These are phyloP conservation scores for Heracleum sosnowskyi DNA, from an alignment of 129 eudicot species.

Conservation along the genomic window DNA sequence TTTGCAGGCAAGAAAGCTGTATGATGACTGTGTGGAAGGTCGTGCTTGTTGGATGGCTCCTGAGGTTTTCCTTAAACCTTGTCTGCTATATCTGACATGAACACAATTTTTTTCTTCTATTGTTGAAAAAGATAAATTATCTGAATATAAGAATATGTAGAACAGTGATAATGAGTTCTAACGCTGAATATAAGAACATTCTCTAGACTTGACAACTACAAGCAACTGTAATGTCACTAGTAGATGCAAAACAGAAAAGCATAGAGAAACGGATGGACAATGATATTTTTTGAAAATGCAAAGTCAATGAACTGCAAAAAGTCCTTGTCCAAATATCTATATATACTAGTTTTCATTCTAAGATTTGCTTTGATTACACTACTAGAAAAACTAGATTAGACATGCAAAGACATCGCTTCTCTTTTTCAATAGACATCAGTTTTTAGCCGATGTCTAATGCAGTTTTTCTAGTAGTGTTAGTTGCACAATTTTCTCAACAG, in stretches of 20 bases:
- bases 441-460: too few relatives aligned
- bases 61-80: constrained; percentile 42
- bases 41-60: constrained; percentile 93
- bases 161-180: not conserved
- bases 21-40: constrained; percentile 82
- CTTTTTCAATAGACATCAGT: too few relatives aligned
- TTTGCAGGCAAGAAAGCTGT: constrained; percentile 55
- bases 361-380: not conserved
- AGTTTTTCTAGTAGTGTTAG: too few relatives aligned
- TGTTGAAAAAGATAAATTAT: not conserved
- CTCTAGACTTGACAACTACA: not conserved
- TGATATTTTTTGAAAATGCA: not conserved
- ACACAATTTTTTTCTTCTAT: not conserved
- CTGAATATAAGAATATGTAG: not conserved
- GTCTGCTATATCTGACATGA: not conserved
- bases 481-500: not conserved
- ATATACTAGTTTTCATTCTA: not conserved
- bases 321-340: not conserved
- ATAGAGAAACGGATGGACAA: not conserved
- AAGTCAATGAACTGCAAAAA: not conserved
- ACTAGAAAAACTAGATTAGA: too few relatives aligned
- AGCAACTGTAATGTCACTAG: not conserved
- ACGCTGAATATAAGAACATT: not conserved
- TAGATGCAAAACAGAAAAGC: not conserved
- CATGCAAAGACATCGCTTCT: too few relatives aligned